These are phyloP conservation scores for Aphanomyces stellatus DNA, from an alignment of 352 stramenopile genomes.

Conservation along the genomic window DNA sequence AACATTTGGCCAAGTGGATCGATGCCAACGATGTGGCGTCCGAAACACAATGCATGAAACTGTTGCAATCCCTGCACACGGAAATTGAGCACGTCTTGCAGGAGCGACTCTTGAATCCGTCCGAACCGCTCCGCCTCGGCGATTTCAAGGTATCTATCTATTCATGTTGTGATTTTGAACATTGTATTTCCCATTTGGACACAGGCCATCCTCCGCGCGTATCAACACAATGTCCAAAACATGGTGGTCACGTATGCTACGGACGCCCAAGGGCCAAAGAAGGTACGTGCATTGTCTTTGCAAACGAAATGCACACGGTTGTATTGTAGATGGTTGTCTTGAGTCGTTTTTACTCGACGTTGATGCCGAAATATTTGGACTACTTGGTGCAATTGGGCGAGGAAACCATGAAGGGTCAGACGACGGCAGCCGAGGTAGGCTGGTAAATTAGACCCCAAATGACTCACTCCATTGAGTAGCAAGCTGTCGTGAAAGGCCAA, in stretches of 20 bases:
- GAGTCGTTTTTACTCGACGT: slow-evolving; percentile 6
- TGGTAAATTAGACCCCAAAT: too few species aligned
- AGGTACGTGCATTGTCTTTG: background rate
- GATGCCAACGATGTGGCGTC: background rate
- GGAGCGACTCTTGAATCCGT: background rate
- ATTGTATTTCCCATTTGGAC: background rate
- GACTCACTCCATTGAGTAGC: too few species aligned
- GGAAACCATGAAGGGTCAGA: slow-evolving; percentile 1
- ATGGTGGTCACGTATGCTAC: slow-evolving; percentile 17
- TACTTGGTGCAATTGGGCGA: slow-evolving; percentile 15
- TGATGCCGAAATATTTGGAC: slow-evolving; percentile 9
- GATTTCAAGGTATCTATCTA: background rate
- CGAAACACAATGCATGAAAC: background rate
- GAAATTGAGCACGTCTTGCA: background rate
- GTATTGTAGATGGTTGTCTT: slow-evolving; percentile 5
- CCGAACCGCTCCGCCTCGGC: background rate
- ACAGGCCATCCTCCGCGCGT: background rate
- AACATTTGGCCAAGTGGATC: slow-evolving; percentile 1
- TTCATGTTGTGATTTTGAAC: background rate
- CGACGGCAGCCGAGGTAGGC: background rate
- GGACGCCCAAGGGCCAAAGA: slow-evolving; percentile 9
- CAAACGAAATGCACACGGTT: background rate
- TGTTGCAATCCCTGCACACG: slow-evolving; percentile 11
- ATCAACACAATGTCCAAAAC: slow-evolving; percentile 9
- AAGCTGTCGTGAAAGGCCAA: background rate